Evolutionary conservation across 148 eudicot genomes (phyloP), one percentile per base, ranked within the genome.

Genomic region (Tetragonia tetragonoides): DNA sequence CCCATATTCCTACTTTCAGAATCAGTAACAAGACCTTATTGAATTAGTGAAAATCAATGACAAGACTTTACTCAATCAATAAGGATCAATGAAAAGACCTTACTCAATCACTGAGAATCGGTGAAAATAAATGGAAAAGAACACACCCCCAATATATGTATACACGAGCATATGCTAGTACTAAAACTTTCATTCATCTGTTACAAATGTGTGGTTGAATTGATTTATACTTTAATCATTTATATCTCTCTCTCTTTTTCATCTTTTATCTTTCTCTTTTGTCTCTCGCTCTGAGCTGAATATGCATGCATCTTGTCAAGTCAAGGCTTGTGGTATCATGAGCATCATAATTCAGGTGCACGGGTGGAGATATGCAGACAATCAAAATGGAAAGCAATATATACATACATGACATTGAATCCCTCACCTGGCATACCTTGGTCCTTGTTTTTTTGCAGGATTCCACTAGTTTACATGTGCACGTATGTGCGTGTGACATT

Each of bases 311-410:
- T 53, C 7, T 46, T 44, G 54, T 70, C 59, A 47, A 70, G 74
- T 47, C 59, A 70, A 47, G 59, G 59, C 7, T 46, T 53, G 41
- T 28, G 62, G 74, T 34, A 49, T 71, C 74, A 61, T 47, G 28
- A 61, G 18, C 16, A 41, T 40, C 54, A 44, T 63, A 62, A 75
- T 41, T 75, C 68, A 75, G 77, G 77, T 75, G 77, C 77, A 75
- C 68, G 68, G 77, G 77, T 20, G 57, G 57, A 75, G 57, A 61
- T 40, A 67, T 47, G 20, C 68, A 62, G 59, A 61, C 21, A 23
- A 39, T 37, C 38, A 46, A 42, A 70, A 23, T 46, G 24, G 73
- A 42, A 69, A 69, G 8, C 6, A n/a, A 24, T 62, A 62, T 24
- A 62, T 69, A 24, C 37, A 69, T 40, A 42, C 49, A 67, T 67